A percentile compares a stretch with the other conserved stretches of the same genome.
These are phyloP conservation scores for Hyphopichia burtonii DNA, from an alignment of 1,139 yeast species.

Conservation along the genomic window DNA sequence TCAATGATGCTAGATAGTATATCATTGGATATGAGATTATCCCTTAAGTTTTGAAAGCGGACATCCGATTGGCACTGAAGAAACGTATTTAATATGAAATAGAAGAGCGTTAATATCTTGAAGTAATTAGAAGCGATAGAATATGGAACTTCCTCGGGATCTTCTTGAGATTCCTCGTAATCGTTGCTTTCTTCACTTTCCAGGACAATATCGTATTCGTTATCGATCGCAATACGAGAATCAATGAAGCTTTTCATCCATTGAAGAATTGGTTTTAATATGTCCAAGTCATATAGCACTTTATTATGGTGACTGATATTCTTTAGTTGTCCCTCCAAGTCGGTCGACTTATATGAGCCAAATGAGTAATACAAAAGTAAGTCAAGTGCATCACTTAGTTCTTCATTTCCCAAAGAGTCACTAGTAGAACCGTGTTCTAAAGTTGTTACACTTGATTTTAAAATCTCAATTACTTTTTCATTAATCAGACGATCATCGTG, in stretches of 20 bases:
- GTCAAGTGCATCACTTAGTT: constrained; percentile 6
- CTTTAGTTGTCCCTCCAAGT: constrained; percentile 33
- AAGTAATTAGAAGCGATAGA: constrained; percentile 22
- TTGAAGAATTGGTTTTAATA: constrained; percentile 12
- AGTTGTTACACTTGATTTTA: neutral
- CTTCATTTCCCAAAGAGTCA: neutral
- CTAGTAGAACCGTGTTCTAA: too few relatives aligned
- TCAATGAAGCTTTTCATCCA: constrained; percentile 14
- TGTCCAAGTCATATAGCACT: constrained; percentile 7
- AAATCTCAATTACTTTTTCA: neutral
- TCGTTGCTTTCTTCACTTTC: neutral
- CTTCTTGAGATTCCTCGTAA: neutral
- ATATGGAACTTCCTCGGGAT: neutral
- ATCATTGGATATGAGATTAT: constrained; percentile 24
- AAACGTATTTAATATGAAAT: constrained; percentile 41
- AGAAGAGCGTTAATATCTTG: constrained; percentile 52
- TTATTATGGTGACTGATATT: constrained; percentile 25
- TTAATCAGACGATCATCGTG: neutral
- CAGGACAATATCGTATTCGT: neutral
- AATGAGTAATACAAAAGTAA: constrained; percentile 34
- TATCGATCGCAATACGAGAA: constrained; percentile 13
- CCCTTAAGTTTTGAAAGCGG: constrained; percentile 14
- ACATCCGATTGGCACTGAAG: constrained; percentile 19
- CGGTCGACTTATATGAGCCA: constrained; percentile 39
- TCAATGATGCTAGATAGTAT: constrained; percentile 46